Percentiles rank a stretch among this genome's conserved stretches.
Evolutionary conservation across 2,329 filamentous ascomycete genomes (phyloP).

Genomic region (Proliferodiscus dingleyae): DNA sequence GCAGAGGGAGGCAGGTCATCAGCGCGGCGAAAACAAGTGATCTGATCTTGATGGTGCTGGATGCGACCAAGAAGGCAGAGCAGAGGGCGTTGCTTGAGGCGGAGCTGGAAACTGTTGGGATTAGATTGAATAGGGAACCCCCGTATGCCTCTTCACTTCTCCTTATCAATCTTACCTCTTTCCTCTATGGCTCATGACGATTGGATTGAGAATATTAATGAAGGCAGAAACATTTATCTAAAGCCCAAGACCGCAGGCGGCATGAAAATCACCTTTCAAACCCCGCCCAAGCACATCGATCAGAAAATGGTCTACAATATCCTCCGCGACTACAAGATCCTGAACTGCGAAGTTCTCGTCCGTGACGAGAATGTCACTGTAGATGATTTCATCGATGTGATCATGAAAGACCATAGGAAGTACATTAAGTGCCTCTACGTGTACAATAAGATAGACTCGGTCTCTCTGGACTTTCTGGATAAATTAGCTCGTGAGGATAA

Average conservation of each 20-base stretch:
- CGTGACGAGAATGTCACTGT: constrained; percentile 94
- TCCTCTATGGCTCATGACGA: background rate
- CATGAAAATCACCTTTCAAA: constrained; percentile 96
- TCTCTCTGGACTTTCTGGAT: constrained; percentile 90
- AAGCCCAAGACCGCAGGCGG: constrained; percentile 94
- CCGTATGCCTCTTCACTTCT: constrained; percentile 53
- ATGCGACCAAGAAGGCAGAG: constrained; percentile 94
- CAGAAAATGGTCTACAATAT: constrained; percentile 99
- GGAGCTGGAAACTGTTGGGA: constrained; percentile 91
- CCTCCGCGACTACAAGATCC: constrained; percentile 94
- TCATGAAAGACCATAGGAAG: constrained; percentile 98
- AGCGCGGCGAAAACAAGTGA: constrained; percentile 98
- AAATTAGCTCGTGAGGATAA: constrained; percentile 86
- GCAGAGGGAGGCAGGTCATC: constrained; percentile 91
- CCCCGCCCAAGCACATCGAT: constrained; percentile 83
- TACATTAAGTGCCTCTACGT: constrained; percentile 95
- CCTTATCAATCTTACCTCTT: background rate
- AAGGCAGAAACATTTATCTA: constrained; percentile 82
- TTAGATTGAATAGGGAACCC: constrained; percentile 83
- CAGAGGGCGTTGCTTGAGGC: constrained; percentile 85
- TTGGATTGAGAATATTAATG: constrained; percentile 5
- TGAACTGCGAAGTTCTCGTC: constrained; percentile 94
- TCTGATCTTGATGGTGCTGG: constrained; percentile 91
- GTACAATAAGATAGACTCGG: constrained; percentile 98
- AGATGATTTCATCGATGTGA: constrained; percentile 97